Percentiles rank a stretch among this genome's conserved stretches.
phyloP scores from a whole-genome alignment of 352 stramenopile genomes.

The Pythium apleroticum region DNA sequence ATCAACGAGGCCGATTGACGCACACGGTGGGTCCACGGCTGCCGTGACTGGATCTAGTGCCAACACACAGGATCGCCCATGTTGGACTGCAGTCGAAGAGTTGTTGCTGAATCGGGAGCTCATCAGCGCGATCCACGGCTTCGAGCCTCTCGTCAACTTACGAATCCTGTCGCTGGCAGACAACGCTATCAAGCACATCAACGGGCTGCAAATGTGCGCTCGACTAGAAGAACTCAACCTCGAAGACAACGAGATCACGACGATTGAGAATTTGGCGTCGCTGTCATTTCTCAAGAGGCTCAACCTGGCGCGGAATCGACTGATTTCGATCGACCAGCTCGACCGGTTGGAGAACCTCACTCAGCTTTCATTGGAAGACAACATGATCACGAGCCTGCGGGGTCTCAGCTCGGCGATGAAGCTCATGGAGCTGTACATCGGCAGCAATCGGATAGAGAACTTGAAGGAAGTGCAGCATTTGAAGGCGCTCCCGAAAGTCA shows the following conservation, averaged over 20 bases:
- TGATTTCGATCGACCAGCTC: slow-evolving; percentile 63
- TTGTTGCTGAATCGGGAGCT: slow-evolving; percentile 62
- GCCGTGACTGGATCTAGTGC: not conserved
- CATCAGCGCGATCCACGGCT: slow-evolving; percentile 51
- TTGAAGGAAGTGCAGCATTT: slow-evolving; percentile 82
- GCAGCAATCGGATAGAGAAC: slow-evolving; percentile 79
- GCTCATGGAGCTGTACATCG: slow-evolving; percentile 89
- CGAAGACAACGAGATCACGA: slow-evolving; percentile 75
- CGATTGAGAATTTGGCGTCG: slow-evolving; percentile 61
- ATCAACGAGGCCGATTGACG: slow-evolving; percentile 8
- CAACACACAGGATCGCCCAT: slow-evolving; percentile 18
- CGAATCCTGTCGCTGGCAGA: slow-evolving; percentile 62
- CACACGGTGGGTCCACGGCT: not conserved
- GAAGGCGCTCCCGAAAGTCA: slow-evolving; percentile 79
- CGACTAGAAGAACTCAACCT: slow-evolving; percentile 76
- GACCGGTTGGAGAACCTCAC: slow-evolving; percentile 61
- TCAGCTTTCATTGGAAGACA: slow-evolving; percentile 85
- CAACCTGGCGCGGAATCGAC: slow-evolving; percentile 74
- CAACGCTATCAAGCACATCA: slow-evolving; percentile 67
- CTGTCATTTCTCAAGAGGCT: slow-evolving; percentile 70
- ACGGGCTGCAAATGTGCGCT: slow-evolving; percentile 49
- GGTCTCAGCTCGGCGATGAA: slow-evolving; percentile 59
- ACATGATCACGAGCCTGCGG: slow-evolving; percentile 71
- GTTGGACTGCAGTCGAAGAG: slow-evolving; percentile 64
- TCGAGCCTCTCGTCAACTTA: slow-evolving; percentile 55